These are phyloP conservation scores for Pyrus communis DNA, from an alignment of 306 rosid species.

Conservation along the genomic window DNA sequence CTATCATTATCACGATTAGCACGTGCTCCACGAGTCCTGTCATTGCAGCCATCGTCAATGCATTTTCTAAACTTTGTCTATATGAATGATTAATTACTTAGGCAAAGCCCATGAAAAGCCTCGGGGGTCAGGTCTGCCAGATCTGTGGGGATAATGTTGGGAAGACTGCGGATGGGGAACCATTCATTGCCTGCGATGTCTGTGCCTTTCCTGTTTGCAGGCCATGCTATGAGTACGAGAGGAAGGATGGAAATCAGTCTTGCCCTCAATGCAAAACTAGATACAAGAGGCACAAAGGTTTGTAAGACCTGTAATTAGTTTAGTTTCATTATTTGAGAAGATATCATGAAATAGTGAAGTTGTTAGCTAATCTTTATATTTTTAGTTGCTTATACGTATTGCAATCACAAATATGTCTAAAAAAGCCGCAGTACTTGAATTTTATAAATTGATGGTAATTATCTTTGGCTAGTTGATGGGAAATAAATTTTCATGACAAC, in stretches of 20 bases:
- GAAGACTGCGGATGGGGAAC: conserved; percentile 52
- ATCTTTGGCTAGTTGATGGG: background rate
- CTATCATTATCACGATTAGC: background rate
- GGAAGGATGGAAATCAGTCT: conserved; percentile 95
- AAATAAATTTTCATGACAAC: background rate
- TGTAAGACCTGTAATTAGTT: background rate
- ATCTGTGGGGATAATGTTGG: conserved; percentile 90
- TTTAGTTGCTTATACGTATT: background rate
- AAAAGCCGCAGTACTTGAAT: background rate
- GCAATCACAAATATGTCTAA: background rate
- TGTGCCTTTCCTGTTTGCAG: conserved; percentile 94
- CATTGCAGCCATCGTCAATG: background rate
- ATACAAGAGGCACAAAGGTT: conserved; percentile 84
- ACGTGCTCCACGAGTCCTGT: background rate
- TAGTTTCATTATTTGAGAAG: background rate
- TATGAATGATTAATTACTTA: conserved; percentile 19
- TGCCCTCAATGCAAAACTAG: conserved; percentile 94
- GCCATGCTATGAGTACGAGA: conserved; percentile 90
- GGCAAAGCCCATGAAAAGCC: conserved; percentile 47
- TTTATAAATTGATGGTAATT: background rate
- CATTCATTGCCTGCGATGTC: conserved; percentile 66
- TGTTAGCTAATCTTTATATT: background rate
- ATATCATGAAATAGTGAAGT: background rate
- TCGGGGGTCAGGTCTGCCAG: conserved; percentile 72
- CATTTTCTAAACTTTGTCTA: background rate